These are phyloP conservation scores for Phaffomyces thermotolerans DNA, from an alignment of 805 yeast species.

Conservation along the genomic window DNA sequence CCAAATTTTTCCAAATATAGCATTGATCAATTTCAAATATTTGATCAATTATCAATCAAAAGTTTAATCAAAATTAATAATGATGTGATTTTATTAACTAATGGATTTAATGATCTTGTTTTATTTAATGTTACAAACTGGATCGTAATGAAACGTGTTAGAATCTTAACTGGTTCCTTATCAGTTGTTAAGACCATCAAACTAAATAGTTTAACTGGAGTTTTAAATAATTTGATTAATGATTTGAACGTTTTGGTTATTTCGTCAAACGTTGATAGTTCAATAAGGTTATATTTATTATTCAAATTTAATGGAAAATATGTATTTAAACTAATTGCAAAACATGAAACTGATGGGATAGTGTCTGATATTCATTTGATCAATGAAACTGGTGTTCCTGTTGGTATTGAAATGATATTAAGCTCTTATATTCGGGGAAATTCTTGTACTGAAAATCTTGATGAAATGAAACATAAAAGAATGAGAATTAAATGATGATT, in stretches of 20 bases:
- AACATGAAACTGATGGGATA: neutral
- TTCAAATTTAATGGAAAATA: neutral
- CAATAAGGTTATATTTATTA: conserved; percentile 2
- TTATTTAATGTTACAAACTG: conserved; percentile 9
- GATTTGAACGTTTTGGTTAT: neutral
- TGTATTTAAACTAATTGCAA: neutral
- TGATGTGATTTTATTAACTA: conserved; percentile 10
- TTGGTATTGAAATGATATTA: neutral
- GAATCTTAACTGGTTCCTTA: conserved; percentile 19
- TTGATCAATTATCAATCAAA: conserved; percentile 18
- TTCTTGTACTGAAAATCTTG: neutral
- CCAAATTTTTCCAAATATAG: conserved; percentile 17
- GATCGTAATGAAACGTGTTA: conserved; percentile 9
- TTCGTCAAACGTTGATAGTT: conserved; percentile 2
- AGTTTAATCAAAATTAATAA: conserved; percentile 7
- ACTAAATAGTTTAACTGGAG: neutral
- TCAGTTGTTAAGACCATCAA: conserved; percentile 7
- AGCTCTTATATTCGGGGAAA: neutral
- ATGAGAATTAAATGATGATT: neutral
- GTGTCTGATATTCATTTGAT: neutral
- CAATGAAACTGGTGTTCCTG: neutral
- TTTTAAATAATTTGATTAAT: neutral
- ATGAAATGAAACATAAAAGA: neutral
- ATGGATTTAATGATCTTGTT: conserved; percentile 17
- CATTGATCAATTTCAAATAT: conserved; percentile 16